Evolutionary conservation across 2,329 filamentous ascomycete genomes (phyloP).

Genomic region (Monilinia laxa): DNA sequence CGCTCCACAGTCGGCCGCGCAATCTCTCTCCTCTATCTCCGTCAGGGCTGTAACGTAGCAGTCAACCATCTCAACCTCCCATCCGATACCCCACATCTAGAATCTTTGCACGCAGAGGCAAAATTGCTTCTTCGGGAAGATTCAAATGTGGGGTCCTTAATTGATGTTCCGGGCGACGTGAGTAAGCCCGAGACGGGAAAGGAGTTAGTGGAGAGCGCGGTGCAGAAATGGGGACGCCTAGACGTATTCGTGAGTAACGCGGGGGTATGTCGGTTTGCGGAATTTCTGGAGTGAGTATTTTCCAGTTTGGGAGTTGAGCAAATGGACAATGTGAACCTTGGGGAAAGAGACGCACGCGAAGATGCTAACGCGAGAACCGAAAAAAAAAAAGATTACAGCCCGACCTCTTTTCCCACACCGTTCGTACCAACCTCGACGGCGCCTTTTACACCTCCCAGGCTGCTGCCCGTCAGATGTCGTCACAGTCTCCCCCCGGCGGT

Average conservation of each 20-base stretch:
- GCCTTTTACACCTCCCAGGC: conserved; percentile 89
- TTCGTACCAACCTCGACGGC: conserved; percentile 79
- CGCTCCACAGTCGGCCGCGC: conserved; percentile 67
- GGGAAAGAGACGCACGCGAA: neutral
- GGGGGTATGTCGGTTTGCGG: conserved; percentile 82
- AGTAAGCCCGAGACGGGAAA: conserved; percentile 69
- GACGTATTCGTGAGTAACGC: conserved; percentile 87
- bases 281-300: conserved; percentile 67
- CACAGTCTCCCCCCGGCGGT: conserved; percentile 59
- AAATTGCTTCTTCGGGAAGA: conserved; percentile 47
- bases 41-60: conserved; percentile 74
- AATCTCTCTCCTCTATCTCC: conserved; percentile 75
- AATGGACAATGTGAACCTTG: too few species aligned
- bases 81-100: conserved; percentile 52
- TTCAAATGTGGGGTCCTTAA: conserved; percentile 52
- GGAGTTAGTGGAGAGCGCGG: conserved; percentile 64
- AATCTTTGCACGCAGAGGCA: conserved; percentile 54
- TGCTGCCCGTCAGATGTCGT: conserved; percentile 78
- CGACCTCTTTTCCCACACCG: conserved; percentile 68
- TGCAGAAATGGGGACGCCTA: conserved; percentile 60
- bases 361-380: neutral
- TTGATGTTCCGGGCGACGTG: conserved; percentile 75
- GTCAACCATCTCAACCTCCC: conserved; percentile 73
- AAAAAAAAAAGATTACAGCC: conserved; percentile 54
- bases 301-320: neutral